Evolutionary conservation across 139 green algal genomes (phyloP), one percentile per base, ranked within the genome.

Genomic region (Chlamydomonas urium): DNA sequence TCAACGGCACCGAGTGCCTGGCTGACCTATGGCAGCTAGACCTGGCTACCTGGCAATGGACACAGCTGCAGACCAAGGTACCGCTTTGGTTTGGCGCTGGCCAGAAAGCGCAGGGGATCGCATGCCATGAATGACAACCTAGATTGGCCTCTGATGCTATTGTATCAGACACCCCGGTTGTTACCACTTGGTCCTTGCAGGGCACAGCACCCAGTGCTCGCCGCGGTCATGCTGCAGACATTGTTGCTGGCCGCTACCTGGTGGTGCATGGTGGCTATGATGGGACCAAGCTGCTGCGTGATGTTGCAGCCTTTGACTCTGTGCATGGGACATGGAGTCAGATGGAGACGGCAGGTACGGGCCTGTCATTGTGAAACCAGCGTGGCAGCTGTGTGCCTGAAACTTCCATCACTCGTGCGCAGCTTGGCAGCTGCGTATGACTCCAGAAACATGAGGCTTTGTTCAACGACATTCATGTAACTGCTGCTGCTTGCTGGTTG

Each of bases 211-310:
- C 78, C 26, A 60, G 47, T 19, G 37, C 68, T 4, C 73, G 83
- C 1, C 65, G 79, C 0, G 76, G 74, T 36, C 76, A 83, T 45
- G 71, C 80, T 0, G 24, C 53, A 2, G 76, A 71, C 28, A 48
- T 83, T 36, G 53, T 86, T 26, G 63, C 66, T 2, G 74, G 66
- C n/a, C 76, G 75, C 29, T 81, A 86, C 65, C 61, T 88, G 60
- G 35, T 86, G 47, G 56, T 88, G 21, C 77, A 84, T 56, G 83
- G 83, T 31, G 83, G 83, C 33, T 88, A 80, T 57, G 65, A 84
- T 53, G 82, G 81, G 4, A 28, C 36, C 8, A 24, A 38, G 2
- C 24, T 77, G 37, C 63, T 86, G 67, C 35, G 24, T 21, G 53
- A 63, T 26, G 53, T 21, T 8, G 17, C 21, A 8, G 10, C 10